Conservation (phyloP, 2,329 filamentous ascomycete species). For the Botrytis pseudocinerea region DNA sequence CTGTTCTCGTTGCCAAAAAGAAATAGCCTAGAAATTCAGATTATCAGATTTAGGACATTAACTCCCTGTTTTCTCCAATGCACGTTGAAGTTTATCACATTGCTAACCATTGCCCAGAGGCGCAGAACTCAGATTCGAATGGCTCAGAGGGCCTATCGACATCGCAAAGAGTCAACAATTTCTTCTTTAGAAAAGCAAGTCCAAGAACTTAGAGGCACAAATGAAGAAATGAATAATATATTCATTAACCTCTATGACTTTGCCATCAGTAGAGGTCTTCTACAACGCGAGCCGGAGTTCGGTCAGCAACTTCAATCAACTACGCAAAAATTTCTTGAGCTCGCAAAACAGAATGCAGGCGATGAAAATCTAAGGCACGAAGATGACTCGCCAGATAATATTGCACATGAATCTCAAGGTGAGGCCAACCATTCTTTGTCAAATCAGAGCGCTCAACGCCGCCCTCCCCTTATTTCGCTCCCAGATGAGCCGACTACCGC, state of each 20-base stretch:
- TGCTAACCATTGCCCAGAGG: constrained; percentile 51
- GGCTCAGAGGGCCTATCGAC: constrained; percentile 81
- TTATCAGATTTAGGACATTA: not conserved
- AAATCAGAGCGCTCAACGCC: constrained; percentile 3
- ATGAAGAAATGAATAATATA: constrained; percentile 71
- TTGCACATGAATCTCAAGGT: constrained; percentile 18
- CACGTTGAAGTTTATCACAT: not conserved
- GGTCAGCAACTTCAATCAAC: constrained; percentile 57
- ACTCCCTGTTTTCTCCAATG: not conserved
- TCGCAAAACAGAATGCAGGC: constrained; percentile 51
- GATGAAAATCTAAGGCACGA: constrained; percentile 41
- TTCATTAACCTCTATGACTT: constrained; percentile 69
- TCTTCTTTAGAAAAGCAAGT: constrained; percentile 70
- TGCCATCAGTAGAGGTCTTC: constrained; percentile 56
- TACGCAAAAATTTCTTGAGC: constrained; percentile 57
- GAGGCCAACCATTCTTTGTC: not conserved
- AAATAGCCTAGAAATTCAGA: not conserved
- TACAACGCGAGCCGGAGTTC: constrained; percentile 58
- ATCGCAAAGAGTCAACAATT: constrained; percentile 82
- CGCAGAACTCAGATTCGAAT: constrained; percentile 84
- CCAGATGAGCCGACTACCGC: not conserved
- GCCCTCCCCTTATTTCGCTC: constrained; percentile 20
- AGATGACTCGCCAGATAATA: constrained; percentile 30
- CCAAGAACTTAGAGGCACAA: constrained; percentile 64
- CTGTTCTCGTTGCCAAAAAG: not conserved